Evolutionary conservation across 2,329 filamentous ascomycete genomes (phyloP).

Genomic region (Akanthomyces uredinophilus): DNA sequence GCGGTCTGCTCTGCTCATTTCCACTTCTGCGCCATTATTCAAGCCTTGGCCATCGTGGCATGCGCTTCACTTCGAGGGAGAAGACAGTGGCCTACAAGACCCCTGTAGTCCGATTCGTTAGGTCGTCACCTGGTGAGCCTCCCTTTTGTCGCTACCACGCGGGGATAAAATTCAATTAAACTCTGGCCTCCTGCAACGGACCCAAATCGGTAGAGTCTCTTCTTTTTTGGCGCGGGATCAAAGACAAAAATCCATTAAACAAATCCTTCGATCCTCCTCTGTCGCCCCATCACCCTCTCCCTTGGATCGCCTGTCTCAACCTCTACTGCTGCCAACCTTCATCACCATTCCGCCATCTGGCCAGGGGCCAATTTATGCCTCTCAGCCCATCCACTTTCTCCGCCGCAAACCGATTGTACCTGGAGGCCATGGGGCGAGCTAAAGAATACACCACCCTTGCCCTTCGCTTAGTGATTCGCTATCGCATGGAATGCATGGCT

Average conservation of each 20-base stretch:
- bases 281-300: not conserved
- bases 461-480: not conserved
- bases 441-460: not conserved
- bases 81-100: not conserved
- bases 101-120: not conserved
- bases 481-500: not conserved
- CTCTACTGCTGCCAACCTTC: not conserved
- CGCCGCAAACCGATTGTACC: not conserved
- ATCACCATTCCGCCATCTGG: not conserved
- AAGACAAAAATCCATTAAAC: not conserved
- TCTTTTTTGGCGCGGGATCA: not conserved
- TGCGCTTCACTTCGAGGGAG: not conserved
- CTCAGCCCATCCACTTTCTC: not conserved
- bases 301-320: not conserved
- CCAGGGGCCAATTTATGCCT: not conserved
- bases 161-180: conserved; percentile 2
- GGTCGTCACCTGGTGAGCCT: not conserved
- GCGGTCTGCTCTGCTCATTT: not conserved
- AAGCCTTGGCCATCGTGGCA: not conserved
- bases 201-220: not conserved
- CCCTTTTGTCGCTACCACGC: not conserved
- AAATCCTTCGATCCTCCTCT: not conserved
- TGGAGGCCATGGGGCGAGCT: not conserved
- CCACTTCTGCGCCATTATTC: not conserved
- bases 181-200: not conserved